These are phyloP conservation scores for Remersonia thermophila DNA, from an alignment of 2,329 filamentous ascomycete genomes.

Conservation along the genomic window DNA sequence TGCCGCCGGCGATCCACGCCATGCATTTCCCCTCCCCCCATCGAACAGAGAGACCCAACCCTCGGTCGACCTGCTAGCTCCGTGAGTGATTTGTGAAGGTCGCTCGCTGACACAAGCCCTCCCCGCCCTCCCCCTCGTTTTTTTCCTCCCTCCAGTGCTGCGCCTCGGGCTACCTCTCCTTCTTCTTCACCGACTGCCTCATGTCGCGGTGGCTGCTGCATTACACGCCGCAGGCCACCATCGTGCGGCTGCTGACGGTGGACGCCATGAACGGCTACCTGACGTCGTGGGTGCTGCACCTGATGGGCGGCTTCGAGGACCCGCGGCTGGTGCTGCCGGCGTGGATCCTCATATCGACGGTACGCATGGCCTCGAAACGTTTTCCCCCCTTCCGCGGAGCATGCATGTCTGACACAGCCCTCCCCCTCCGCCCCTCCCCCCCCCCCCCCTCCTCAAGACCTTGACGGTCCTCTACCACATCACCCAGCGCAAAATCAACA, in stretches of 20 bases:
- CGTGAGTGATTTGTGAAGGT: too few relatives aligned
- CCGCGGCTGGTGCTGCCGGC: constrained; percentile 60
- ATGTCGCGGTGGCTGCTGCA: constrained; percentile 80
- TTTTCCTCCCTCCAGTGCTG: constrained; percentile 43
- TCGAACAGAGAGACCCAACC: too few relatives aligned
- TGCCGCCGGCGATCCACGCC: too few relatives aligned
- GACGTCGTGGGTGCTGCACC: constrained; percentile 58
- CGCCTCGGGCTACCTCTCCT: constrained; percentile 65
- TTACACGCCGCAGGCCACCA: constrained; percentile 69
- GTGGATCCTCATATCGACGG: constrained; percentile 67
- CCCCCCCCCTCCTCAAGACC: constrained; percentile 32
- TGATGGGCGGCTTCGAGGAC: constrained; percentile 58
- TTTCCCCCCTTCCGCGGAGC: neutral
- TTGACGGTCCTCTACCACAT: constrained; percentile 65
- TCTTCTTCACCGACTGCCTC: constrained; percentile 73
- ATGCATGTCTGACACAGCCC: neutral
- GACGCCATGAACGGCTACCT: constrained; percentile 64
- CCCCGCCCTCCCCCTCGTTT: neutral
- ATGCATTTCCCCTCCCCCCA: too few relatives aligned
- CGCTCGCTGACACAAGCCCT: too few relatives aligned
- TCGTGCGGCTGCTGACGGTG: constrained; percentile 65
- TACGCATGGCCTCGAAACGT: constrained; percentile 26
- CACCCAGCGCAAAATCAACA: constrained; percentile 66
- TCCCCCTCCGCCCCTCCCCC: neutral
- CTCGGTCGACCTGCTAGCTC: too few relatives aligned